These are phyloP conservation scores for Mortierella sp. DNA, from an alignment of 371 early-diverging fungal species.

Conservation along the genomic window DNA sequence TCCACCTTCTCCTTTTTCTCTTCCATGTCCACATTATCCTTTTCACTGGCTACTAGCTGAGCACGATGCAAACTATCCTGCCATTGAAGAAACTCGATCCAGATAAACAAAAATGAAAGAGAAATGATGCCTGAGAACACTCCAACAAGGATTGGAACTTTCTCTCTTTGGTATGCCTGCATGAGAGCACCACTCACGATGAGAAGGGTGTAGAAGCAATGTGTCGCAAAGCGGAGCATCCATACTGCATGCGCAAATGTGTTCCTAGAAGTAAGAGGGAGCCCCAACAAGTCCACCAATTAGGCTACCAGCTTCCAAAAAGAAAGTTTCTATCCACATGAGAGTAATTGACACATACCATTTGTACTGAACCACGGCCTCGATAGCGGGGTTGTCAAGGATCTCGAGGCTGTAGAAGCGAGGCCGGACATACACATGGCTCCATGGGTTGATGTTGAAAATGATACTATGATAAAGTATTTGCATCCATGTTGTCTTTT, in stretches of 20 bases:
- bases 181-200: constrained; percentile 13
- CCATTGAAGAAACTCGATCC: constrained; percentile 28
- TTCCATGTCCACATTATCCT: too few relatives aligned
- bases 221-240: constrained; percentile 18
- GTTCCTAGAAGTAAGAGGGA: constrained; percentile 14
- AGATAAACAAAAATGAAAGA: constrained; percentile 9
- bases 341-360: background rate
- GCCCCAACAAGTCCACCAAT: too few relatives aligned
- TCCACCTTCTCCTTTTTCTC: too few relatives aligned
- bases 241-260: constrained; percentile 26
- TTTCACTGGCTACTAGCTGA: too few relatives aligned
- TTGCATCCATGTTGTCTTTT: constrained; percentile 7
- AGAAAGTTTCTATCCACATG: background rate
- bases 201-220: constrained; percentile 19
- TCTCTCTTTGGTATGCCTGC: constrained; percentile 15
- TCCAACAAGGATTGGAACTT: background rate
- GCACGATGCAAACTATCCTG: constrained; percentile 5
- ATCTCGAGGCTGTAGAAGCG: constrained; percentile 2
- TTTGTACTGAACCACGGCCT: background rate
- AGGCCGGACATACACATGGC: background rate
- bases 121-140: constrained; percentile 13
- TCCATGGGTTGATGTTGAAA: background rate
- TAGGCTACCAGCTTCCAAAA: background rate
- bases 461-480: background rate
- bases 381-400: background rate